Evolutionary conservation across 2,329 filamentous ascomycete genomes (phyloP), one percentile per base, ranked within the genome.

Genomic region (Monosporascus sp.): DNA sequence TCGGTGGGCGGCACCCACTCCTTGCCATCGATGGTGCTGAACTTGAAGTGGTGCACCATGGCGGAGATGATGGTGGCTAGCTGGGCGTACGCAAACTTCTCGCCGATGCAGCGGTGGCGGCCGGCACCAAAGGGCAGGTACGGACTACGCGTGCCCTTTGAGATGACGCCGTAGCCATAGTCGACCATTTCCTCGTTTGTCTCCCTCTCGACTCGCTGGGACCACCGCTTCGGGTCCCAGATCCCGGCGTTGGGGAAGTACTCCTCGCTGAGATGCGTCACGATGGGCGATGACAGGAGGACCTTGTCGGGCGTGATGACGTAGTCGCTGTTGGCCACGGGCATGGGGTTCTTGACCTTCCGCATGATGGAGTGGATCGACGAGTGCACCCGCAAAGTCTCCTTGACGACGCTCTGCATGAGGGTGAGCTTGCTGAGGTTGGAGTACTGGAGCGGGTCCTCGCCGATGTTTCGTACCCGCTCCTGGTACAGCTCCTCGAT

Each of bases 361-460:
- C 92, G 90, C 79, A 97, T 83, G 66, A 97, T 96, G 49, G 89
- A 94, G 80, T 97, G 92, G 65, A 97, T 97, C 1, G 92, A 92
- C 1, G 91, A 88, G 70, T 97, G 89, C 17, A 97, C 78, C 57
- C 92, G 88, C 38, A 97, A 85, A 2, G 92, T 96, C 74, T 97
- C 92, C 75, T 93, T 94, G 73, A 97, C 81, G 58, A 95, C 85
- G 63, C 89, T 87, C 62, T 86, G 80, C 76, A 96, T 89, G 18
- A 97, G 82, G 47, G 90, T 83, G 36, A 97, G 81, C 70, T 86
- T 86, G 61, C 85, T 78, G 17, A 97, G 80, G 59, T 87, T 81
- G 47, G 79, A 82, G 46, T 96, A 79, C 15, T 84, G 78, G 18
- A 88, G 89, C 47, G 94, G 81, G 65, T 92, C 84, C 24, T 83